Evolutionary conservation across 164 flowering plant genomes (phyloP).

Genomic region (Liquidambar formosana): DNA sequence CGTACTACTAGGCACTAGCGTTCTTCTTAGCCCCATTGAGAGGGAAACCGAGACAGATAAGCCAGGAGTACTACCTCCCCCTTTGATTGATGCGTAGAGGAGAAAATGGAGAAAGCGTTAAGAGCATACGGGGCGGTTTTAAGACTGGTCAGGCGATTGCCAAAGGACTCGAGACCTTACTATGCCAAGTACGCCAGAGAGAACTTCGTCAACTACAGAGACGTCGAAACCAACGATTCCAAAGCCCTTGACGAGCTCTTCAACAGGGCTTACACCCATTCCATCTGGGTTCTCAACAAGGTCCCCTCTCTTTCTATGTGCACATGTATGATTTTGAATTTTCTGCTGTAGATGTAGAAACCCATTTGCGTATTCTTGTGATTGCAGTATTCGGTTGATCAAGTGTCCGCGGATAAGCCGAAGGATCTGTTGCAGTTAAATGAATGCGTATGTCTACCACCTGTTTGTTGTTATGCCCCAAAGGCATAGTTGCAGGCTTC

Average conservation of each 20-base stretch:
- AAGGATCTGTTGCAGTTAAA: slow-evolving; percentile 46
- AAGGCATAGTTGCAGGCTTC: not conserved
- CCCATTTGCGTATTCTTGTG: slow-evolving; percentile 6
- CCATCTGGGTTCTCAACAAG: slow-evolving; percentile 77
- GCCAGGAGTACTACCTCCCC: no score
- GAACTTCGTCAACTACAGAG: slow-evolving; percentile 80
- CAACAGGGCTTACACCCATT: slow-evolving; percentile 53
- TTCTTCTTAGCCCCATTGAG: no score
- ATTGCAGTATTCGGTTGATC: slow-evolving; percentile 60
- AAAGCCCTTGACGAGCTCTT: slow-evolving; percentile 55
- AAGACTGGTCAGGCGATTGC: slow-evolving; percentile 64
- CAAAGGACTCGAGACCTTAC: slow-evolving; percentile 66
- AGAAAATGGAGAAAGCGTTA: slow-evolving; percentile 53
- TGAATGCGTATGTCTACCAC: slow-evolving; percentile 11
- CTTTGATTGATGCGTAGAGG: not conserved
- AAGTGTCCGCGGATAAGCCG: slow-evolving; percentile 52
- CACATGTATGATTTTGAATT: no score
- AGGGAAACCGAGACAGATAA: no score
- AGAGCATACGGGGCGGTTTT: slow-evolving; percentile 60
- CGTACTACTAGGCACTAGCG: no score
- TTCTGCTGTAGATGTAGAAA: not conserved
- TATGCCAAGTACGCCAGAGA: slow-evolving; percentile 76
- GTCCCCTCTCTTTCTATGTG: slow-evolving; percentile 19
- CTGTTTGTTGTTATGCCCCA: slow-evolving; percentile 30
- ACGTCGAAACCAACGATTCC: slow-evolving; percentile 47